phyloP scores from a whole-genome alignment of 805 yeast genomes.

The Wickerhamiella australiensis region DNA sequence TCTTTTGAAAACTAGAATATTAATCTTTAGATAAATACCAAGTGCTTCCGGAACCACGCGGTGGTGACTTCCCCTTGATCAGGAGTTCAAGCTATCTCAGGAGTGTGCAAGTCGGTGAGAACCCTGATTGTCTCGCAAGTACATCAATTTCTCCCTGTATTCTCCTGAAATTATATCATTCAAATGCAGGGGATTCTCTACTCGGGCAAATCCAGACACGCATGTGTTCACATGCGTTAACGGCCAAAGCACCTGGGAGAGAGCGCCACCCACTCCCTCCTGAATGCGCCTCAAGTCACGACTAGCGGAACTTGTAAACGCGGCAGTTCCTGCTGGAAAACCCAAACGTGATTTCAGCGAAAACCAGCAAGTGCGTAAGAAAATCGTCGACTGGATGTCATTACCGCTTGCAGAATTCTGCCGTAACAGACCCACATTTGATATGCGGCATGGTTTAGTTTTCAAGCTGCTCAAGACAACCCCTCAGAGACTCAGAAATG shows the following conservation, averaged over 20 bases:
- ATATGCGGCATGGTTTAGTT: slow-evolving; percentile 21
- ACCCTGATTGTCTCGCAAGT: no score
- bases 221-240: no score
- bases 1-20: neutral
- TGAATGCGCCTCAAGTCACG: slow-evolving; percentile 10
- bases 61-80: no score
- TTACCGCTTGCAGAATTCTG: slow-evolving; percentile 16
- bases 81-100: no score
- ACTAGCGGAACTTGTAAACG: slow-evolving; percentile 15
- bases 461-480: slow-evolving; percentile 19
- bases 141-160: no score
- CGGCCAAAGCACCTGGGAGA: neutral
- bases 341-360: slow-evolving; percentile 13
- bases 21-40: no score
- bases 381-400: slow-evolving; percentile 14
- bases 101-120: no score
- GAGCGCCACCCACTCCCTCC: neutral
- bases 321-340: neutral
- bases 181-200: neutral
- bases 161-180: neutral
- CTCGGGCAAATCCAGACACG: neutral
- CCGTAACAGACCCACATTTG: slow-evolving; percentile 15
- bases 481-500: slow-evolving; percentile 16
- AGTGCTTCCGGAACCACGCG: no score
- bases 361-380: slow-evolving; percentile 13